Percentiles rank a stretch among this genome's conserved stretches.
Conservation (phyloP, 164 flowering plant species). For the Magnolia officinalis region DNA sequence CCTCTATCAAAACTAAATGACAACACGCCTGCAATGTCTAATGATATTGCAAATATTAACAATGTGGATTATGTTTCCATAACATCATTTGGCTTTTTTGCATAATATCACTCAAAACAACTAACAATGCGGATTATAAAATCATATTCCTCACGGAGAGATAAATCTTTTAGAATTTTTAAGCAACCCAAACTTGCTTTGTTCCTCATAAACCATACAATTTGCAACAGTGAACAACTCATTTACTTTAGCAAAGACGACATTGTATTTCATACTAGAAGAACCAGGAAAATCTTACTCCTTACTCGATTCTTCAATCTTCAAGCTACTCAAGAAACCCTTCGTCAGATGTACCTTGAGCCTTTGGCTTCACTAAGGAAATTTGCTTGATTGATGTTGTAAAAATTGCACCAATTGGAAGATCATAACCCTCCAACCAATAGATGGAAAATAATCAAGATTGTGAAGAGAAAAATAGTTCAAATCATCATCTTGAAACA, state of each 20-base stretch:
- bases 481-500: too few species aligned
- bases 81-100: slow-evolving; percentile 29
- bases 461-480: too few species aligned
- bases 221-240: slow-evolving; percentile 56
- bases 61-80: slow-evolving; percentile 27
- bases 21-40: slow-evolving; percentile 44
- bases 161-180: slow-evolving; percentile 30
- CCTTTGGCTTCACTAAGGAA: too few species aligned
- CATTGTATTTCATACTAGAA: too few species aligned
- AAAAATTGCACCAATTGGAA: too few species aligned
- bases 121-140: slow-evolving; percentile 31
- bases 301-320: too few species aligned
- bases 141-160: slow-evolving; percentile 38
- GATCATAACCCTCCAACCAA: too few species aligned
- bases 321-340: too few species aligned
- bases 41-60: slow-evolving; percentile 62
- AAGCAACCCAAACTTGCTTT: slow-evolving; percentile 16
- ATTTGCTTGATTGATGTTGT: too few species aligned
- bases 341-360: too few species aligned
- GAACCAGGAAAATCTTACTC: too few species aligned
- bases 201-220: slow-evolving; percentile 34
- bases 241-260: slow-evolving; percentile 55
- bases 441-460: too few species aligned
- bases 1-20: slow-evolving; percentile 43
- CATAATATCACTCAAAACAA: slow-evolving; percentile 35